These are phyloP conservation scores for Phaeotremella skinneri DNA, from an alignment of 768 basidiomycete species.

Conservation along the genomic window DNA sequence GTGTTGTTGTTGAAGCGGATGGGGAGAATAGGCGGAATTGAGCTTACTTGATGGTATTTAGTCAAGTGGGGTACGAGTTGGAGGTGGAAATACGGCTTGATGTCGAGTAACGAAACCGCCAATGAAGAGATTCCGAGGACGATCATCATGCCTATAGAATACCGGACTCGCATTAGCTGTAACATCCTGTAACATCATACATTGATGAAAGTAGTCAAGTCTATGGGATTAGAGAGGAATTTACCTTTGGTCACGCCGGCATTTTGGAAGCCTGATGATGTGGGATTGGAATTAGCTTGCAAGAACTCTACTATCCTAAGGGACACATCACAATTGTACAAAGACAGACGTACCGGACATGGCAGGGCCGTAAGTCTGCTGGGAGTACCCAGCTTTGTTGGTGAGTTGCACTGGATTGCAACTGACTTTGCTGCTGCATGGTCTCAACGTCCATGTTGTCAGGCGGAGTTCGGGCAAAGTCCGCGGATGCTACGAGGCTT, in stretches of 20 bases:
- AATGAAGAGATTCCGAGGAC: slow-evolving; percentile 69
- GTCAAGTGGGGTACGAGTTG: slow-evolving; percentile 89
- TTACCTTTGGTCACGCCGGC: slow-evolving; percentile 45
- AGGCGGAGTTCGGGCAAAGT: too few species aligned
- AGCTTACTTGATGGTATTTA: slow-evolving; percentile 75
- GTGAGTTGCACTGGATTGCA: too few species aligned
- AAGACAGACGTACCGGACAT: too few species aligned
- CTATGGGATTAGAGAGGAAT: background rate
- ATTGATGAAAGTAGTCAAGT: background rate
- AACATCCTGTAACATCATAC: background rate
- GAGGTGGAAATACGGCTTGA: slow-evolving; percentile 84
- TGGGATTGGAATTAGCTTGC: background rate
- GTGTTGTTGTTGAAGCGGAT: too few species aligned
- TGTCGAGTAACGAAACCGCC: slow-evolving; percentile 71
- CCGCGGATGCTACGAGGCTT: too few species aligned
- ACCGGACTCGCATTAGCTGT: background rate
- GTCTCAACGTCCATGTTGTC: too few species aligned
- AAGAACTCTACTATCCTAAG: too few species aligned
- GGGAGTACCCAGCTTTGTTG: too few species aligned
- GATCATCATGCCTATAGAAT: slow-evolving; percentile 68
- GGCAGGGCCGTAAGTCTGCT: too few species aligned
- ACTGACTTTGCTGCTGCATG: too few species aligned
- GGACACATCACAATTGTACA: too few species aligned
- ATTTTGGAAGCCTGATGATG: slow-evolving; percentile 42
- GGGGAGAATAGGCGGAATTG: slow-evolving; percentile 8